Evolutionary conservation across 2,329 filamentous ascomycete species (phyloP).

Genomic region (Stylonectria norvegica): DNA sequence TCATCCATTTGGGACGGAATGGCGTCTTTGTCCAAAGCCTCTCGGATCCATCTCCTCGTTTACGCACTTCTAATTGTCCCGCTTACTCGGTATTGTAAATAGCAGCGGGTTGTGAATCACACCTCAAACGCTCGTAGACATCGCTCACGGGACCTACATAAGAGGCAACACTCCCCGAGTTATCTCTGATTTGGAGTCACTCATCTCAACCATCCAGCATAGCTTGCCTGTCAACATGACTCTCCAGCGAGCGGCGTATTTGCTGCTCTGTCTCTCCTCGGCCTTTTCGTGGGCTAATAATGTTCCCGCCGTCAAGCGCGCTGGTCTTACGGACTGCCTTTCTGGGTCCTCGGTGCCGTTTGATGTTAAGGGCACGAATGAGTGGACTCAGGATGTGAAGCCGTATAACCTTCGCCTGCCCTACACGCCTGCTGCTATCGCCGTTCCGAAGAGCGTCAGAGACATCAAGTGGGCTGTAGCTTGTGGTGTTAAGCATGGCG

Average conservation of each 20-base stretch:
- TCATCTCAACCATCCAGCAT: no score
- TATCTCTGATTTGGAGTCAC: background rate
- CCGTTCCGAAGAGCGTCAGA: conserved; percentile 29
- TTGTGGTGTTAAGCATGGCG: conserved; percentile 39
- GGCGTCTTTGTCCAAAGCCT: no score
- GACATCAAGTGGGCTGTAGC: conserved; percentile 44
- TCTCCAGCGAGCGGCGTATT: background rate
- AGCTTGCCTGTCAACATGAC: conserved; percentile 4
- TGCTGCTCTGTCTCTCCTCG: conserved; percentile 8
- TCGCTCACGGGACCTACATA: no score
- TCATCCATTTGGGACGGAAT: no score
- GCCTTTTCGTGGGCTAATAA: background rate
- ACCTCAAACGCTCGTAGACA: no score
- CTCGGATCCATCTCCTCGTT: no score
- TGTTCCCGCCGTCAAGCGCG: conserved; percentile 5
- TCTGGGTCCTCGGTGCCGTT: conserved; percentile 19
- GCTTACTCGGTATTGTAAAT: no score
- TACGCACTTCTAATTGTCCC: no score
- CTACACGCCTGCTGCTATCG: conserved; percentile 31
- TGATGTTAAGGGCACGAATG: conserved; percentile 13
- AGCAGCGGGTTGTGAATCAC: no score
- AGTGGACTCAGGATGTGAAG: conserved; percentile 33
- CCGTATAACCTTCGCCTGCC: conserved; percentile 34
- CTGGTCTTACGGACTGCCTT: conserved; percentile 25
- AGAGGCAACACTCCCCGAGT: no score